Percentiles rank a stretch among this genome's conserved stretches.
Conservation (phyloP, 495 filamentous ascomycete genomes). For the Neurospora discreta region DNA sequence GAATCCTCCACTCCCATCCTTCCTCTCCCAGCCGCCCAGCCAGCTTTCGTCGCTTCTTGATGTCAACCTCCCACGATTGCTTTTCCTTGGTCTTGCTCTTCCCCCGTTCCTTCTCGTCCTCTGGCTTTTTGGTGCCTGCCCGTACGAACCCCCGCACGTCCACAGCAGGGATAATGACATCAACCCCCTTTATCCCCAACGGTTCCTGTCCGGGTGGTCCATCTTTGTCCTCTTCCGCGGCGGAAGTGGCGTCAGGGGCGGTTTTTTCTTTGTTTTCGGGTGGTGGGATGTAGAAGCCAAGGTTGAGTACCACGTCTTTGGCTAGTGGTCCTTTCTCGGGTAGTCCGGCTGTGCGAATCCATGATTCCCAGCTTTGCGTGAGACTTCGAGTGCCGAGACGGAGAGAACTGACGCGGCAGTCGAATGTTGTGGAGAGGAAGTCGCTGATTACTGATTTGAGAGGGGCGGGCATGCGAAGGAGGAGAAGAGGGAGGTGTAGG, state of each 20-base stretch:
- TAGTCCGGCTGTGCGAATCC: conserved; percentile 6
- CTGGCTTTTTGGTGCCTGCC: too few relatives aligned
- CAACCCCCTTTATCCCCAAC: conserved; percentile 29
- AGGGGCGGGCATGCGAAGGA: conserved; percentile 34
- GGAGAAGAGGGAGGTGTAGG: conserved; percentile 28
- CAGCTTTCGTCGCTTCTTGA: conserved; percentile 21
- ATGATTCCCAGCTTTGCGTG: conserved; percentile 27
- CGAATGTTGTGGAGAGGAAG: conserved; percentile 35
- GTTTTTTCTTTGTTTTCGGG: background rate
- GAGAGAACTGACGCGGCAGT: conserved; percentile 33
- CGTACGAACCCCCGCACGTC: conserved; percentile 20
- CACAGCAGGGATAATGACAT: conserved; percentile 27
- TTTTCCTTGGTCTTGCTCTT: conserved; percentile 4
- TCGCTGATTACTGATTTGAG: conserved; percentile 29
- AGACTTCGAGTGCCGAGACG: conserved; percentile 33
- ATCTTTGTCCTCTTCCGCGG: background rate
- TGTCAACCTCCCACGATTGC: conserved; percentile 15
- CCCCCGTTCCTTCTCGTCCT: background rate
- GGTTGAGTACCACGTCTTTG: conserved; percentile 29
- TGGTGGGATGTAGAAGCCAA: conserved; percentile 29
- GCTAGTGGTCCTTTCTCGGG: background rate
- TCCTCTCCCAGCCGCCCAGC: conserved; percentile 31
- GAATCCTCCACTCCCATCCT: conserved; percentile 33
- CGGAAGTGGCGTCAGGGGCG: background rate
- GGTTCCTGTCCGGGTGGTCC: background rate